A percentile compares a stretch with the other conserved stretches of the same genome.
phyloP scores from a whole-genome alignment of 805 yeast genomes.

The Novakomyces olei region DNA sequence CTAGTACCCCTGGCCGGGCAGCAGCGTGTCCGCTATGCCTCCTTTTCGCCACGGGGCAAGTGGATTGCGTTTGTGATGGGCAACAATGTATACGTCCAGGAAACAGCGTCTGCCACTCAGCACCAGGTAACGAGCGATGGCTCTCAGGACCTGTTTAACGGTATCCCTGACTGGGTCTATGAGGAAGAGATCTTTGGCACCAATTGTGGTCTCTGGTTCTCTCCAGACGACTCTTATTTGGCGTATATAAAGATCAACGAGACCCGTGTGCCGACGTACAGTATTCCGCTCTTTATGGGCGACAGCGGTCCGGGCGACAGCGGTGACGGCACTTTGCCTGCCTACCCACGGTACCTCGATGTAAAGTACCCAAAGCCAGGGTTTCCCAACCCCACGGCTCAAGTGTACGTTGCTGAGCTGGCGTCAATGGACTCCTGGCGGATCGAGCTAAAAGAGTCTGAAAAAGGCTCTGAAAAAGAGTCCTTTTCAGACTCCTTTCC shows the following conservation, averaged over 20 bases:
- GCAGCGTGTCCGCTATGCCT: too few relatives aligned
- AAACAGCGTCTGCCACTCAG: not conserved
- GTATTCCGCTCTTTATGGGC: constrained; percentile 40
- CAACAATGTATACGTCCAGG: constrained; percentile 42
- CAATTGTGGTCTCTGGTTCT: constrained; percentile 71
- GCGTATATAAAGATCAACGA: constrained; percentile 52
- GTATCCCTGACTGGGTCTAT: constrained; percentile 86
- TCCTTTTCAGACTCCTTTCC: too few relatives aligned
- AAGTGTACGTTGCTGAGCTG: constrained; percentile 27
- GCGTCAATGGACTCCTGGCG: too few relatives aligned
- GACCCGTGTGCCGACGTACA: constrained; percentile 45
- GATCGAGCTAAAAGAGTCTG: too few relatives aligned
- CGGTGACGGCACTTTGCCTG: constrained; percentile 11
- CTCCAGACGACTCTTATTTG: constrained; percentile 44
- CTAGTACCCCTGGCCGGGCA: too few relatives aligned
- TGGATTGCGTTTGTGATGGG: constrained; percentile 43
- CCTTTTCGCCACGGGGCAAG: too few relatives aligned
- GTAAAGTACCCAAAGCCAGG: constrained; percentile 79
- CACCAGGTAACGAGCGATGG: constrained; percentile 43
- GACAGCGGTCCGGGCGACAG: not conserved
- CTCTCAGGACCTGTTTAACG: constrained; percentile 44
- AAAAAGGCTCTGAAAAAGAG: too few relatives aligned
- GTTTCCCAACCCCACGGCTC: constrained; percentile 45
- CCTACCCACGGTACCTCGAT: constrained; percentile 37
- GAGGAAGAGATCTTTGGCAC: constrained; percentile 69